phyloP scores from a whole-genome alignment of 2,329 filamentous ascomycete genomes.

The Pestalotiopsis sp. region DNA sequence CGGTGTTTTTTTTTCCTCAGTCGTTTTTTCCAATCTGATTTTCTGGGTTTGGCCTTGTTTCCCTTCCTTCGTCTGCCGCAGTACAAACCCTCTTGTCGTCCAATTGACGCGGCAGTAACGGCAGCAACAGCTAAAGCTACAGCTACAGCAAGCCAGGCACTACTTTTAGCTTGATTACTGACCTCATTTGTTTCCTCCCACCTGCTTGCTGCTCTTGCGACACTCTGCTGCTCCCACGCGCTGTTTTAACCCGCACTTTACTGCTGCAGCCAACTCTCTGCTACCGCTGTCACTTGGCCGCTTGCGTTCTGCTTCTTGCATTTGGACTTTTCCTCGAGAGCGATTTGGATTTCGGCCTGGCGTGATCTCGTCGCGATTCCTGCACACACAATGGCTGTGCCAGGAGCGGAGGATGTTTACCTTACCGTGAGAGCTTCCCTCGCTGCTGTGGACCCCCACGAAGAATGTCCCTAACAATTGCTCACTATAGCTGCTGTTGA shows the following conservation, averaged over 20 bases:
- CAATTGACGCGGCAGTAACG: neutral
- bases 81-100: neutral
- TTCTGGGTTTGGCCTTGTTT: neutral
- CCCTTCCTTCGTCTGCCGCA: neutral
- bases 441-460: constrained; percentile 1
- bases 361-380: constrained; percentile 13
- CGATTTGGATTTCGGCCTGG: constrained; percentile 14
- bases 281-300: neutral
- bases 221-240: neutral
- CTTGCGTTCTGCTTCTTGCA: neutral
- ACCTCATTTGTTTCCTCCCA: constrained; percentile 1
- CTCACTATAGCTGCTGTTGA: constrained; percentile 77
- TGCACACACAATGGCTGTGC: constrained; percentile 39
- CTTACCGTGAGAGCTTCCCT: constrained; percentile 15
- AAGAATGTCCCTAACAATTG: constrained; percentile 26
- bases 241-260: neutral
- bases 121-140: neutral
- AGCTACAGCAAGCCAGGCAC: neutral
- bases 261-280: neutral
- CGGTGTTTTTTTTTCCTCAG: neutral
- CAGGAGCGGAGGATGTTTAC: constrained; percentile 28
- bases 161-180: neutral
- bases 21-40: neutral
- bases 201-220: neutral
- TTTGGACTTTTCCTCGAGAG: neutral